Base-by-base conservation (phyloP, 2,329 filamentous ascomycete genomes). In the Diaporthe longicolla region DNA sequence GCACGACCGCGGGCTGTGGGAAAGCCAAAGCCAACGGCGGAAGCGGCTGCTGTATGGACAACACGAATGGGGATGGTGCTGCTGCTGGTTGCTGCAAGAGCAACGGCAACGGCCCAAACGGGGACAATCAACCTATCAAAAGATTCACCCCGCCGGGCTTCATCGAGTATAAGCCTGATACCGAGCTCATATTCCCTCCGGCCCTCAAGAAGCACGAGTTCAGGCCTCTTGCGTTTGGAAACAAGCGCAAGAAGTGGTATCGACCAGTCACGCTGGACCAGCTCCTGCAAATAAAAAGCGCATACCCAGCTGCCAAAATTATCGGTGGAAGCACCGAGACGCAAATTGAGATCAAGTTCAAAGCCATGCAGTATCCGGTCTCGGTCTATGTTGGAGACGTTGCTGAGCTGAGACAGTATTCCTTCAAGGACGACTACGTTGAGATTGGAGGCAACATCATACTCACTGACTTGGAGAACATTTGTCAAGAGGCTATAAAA, bases 311-410 rank as follows among this genome's bases (percentile, higher is more conserved):
- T 35, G 95, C 96, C 6, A 99, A 98, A 83, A 91, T 99, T 75
- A 98, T 99, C 75, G 96, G 95, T 66, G 97, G 97, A 75, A 98
- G 95, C 81, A 97, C 95, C 2, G 97, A 99, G 83, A 98, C 96
- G 0, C 97, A 98, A 83, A 98, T 99, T 75, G 97, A 99, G 84
- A 94, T 97, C 85, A 98, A 98, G 84, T 98, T 99, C 89, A 98
- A 98, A 85, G 95, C 93, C 0, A 90, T 98, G 87, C 90, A 95
- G 78, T 98, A 98, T 81, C 93, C 93, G 5, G 91, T 94, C 1
- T 98, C 95, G 0, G 94, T 99, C 0, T 98, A 93, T 77, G 94
- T 98, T 13, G 95, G 96, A 15, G 97, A 99, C 79, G 98, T 99
- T 74, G 87, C 94, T 0, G 97, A 98, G 83, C 85, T 99, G 73